phyloP scores from a whole-genome alignment of 129 eudicot species.

The Ambrosia trifida region DNA sequence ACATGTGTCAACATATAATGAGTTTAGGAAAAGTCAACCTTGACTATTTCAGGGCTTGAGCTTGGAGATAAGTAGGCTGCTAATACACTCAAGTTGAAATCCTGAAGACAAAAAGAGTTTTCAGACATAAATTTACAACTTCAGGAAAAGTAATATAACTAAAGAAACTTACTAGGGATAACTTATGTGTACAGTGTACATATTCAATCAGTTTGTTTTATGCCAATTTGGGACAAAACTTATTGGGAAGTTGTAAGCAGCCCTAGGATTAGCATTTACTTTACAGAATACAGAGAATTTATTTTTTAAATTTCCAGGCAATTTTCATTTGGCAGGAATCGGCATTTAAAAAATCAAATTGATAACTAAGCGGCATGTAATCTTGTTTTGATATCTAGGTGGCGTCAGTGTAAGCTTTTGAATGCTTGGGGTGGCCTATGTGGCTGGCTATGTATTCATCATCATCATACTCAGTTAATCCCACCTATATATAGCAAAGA shows the following conservation, averaged over 20 bases:
- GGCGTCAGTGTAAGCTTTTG: no score
- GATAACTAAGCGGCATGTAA: no score
- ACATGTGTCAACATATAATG: neutral
- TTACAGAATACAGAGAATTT: neutral
- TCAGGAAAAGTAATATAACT: neutral
- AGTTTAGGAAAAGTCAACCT: conserved; percentile 43
- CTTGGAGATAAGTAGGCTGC: conserved; percentile 82
- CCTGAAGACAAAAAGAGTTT: conserved; percentile 39
- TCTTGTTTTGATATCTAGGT: no score
- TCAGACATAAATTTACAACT: neutral
- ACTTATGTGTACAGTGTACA: no score
- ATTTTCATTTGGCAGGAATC: neutral
- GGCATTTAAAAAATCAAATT: neutral
- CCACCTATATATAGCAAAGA: no score
- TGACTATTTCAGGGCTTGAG: conserved; percentile 82
- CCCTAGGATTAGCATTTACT: neutral
- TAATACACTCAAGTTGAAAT: conserved; percentile 83
- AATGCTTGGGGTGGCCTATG: no score
- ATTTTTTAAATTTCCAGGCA: neutral
- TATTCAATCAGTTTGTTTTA: no score
- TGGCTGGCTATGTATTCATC: no score
- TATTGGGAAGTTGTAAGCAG: no score
- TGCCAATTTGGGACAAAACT: no score
- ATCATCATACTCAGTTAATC: no score
- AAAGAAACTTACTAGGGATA: no score